Evolutionary conservation across 225 moss, liverwort and hornwort species (phyloP), one percentile per base, ranked within the genome.

Genomic region (Lunularia cruciata): DNA sequence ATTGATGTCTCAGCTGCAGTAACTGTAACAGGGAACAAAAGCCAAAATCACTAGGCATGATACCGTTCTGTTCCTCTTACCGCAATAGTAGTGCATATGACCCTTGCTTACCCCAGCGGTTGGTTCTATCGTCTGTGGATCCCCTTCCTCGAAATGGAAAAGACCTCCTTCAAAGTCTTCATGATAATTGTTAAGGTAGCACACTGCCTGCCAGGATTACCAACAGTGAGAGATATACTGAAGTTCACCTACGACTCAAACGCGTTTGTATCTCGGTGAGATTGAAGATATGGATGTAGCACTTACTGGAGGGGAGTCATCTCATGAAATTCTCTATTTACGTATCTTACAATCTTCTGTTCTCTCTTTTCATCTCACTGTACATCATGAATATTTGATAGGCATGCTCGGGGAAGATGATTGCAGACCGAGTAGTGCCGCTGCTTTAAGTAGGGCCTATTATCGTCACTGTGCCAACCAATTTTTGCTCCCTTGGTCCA

Each of bases 401-500:
- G 8, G 13, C 3, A 32, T 8, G 36, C 39, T 2, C 22, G 39
- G 40, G 13, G 40, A n/a, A 37, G 23, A 45, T 23, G 36, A 25
- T 27, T 48, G 34, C 73, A 38, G 62, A 95, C 95, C 75, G 92
- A 89, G 61, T 82, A 95, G 69, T 95, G 90, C 30, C 92, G 89
- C 68, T 95, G 95, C 35, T 75, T 73, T 58, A 95, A 77, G 61
- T 95, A 95, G 23, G 78, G 80, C 65, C 89, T 83, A 58, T 95
- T 95, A 60, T 90, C 79, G 60, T 95, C 95, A 68, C 88, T 88
- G 70, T 95, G 95, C 95, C 95, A 95, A 56, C 95, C 92, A 63
- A 92, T 95, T 63, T 37, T 86, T 12, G 90, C 89, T 57, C 95
- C 92, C 81, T 69, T 59, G 20, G 77, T 90, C 95, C 95, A 95